Evolutionary conservation across 768 basidiomycete genomes (phyloP).

Genomic region (Leccinum obscurum): DNA sequence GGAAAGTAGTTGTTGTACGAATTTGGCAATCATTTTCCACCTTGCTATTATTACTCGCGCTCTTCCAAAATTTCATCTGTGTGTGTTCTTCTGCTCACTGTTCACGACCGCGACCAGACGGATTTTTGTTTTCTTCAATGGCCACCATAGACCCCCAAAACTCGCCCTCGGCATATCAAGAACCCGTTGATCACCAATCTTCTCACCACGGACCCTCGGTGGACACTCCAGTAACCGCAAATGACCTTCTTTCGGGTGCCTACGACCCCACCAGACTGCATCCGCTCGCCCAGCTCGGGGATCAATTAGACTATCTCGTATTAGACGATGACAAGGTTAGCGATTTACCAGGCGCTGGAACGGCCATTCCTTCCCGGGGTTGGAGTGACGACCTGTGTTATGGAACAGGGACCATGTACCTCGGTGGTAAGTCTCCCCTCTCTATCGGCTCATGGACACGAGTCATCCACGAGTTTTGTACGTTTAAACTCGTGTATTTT

Average conservation of each 20-base stretch:
- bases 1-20: constrained; percentile 6
- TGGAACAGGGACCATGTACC: constrained; percentile 98
- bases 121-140: constrained; percentile 24
- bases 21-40: constrained; percentile 25
- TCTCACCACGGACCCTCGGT: constrained; percentile 42
- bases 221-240: constrained; percentile 72
- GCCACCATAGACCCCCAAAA: constrained; percentile 27
- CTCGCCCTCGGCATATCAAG: constrained; percentile 42
- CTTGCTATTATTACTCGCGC: constrained; percentile 17
- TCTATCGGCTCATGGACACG: constrained; percentile 53
- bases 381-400: constrained; percentile 99
- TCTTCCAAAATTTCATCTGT: constrained; percentile 32
- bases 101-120: constrained; percentile 20
- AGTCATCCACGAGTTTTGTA: constrained; percentile 47
- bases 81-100: constrained; percentile 16
- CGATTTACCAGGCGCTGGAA: constrained; percentile 84
- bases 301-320: constrained; percentile 92
- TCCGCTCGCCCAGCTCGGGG: constrained; percentile 88
- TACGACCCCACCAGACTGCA: constrained; percentile 94
- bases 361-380: constrained; percentile 91
- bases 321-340: constrained; percentile 96
- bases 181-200: constrained; percentile 46
- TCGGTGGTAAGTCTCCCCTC: constrained; percentile 77
- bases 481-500: constrained; percentile 49
- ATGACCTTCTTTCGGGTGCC: constrained; percentile 81